Evolutionary conservation across 2,329 filamentous ascomycete genomes (phyloP), one percentile per base, ranked within the genome.

Genomic region (Aurifilum marmelostoma): DNA sequence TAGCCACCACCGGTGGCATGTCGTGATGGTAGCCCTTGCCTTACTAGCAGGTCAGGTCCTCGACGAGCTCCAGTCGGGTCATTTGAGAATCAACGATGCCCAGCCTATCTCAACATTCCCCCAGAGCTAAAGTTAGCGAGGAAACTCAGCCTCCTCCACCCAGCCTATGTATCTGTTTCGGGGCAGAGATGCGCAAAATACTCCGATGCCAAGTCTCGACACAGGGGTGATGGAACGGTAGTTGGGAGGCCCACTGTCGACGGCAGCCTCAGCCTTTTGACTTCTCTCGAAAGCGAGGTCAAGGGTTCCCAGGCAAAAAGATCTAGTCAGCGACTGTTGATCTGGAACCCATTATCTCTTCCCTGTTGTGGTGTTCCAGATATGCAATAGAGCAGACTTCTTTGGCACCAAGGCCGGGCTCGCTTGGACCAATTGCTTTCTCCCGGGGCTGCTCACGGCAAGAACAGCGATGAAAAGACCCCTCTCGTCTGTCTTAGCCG

Each of bases 11-110:
- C 37, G 56, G 56, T 32, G 56, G 29, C 56, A 12, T n/a, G 56
- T 6, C 56, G 24, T 59, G n/a, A n/a, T n/a, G 56, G 56, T 59
- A 37, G 56, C 56, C 56, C 56, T 32, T 59, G 29, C 56, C 56
- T 59, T 29, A 7, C 56, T 59, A n/a, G 56, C 37, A n/a, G 56
- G 18, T 8, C 29, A 59, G 5, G 29, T 32, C 21, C 32, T 32
- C 29, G 16, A 59, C 14, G 16, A 59, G 9, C 18, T 37, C 32
- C 32, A n/a, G 32, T n/a, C 18, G 56, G 56, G 11, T n/a, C 14
- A 18, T 59, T 21, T 1, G 37, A 4, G 18, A 29, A 32, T 21
- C 56, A 37, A 56, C 52, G 24, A 29, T 56, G 52, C 52, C 52
- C 27, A 29, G 14, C 52, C 52, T 14, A 56, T 5, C 18, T 56